A percentile compares a stretch with the other conserved stretches of the same genome.
phyloP scores from a whole-genome alignment of 1,284 basidiomycete species.

The Taiwanofungus camphoratus region DNA sequence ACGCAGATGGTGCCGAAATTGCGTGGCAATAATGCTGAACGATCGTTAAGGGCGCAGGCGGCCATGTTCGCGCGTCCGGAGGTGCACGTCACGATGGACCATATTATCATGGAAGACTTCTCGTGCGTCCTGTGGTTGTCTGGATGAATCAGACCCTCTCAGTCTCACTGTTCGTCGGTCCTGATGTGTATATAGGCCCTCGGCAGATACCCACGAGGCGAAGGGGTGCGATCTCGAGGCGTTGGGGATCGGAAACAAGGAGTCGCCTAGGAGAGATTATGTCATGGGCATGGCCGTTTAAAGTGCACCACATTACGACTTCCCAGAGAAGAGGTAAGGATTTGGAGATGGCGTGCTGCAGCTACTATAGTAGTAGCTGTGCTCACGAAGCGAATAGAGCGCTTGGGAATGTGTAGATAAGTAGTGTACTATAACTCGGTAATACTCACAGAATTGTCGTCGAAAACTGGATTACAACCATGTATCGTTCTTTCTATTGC shows the following conservation, averaged over 20 bases:
- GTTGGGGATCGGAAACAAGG: too few relatives aligned
- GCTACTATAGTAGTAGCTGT: too few relatives aligned
- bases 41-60: constrained; percentile 10
- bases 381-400: too few relatives aligned
- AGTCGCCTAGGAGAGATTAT: too few relatives aligned
- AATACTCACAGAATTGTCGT: background rate
- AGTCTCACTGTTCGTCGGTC: background rate
- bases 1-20: constrained; percentile 33
- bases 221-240: too few relatives aligned
- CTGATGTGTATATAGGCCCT: too few relatives aligned
- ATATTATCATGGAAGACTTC: constrained; percentile 43
- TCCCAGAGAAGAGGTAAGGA: too few relatives aligned
- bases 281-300: too few relatives aligned
- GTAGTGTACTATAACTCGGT: background rate
- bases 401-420: background rate
- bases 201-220: too few relatives aligned
- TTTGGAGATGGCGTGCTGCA: too few relatives aligned
- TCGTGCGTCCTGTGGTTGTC: constrained; percentile 14
- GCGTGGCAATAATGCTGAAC: constrained; percentile 13
- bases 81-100: constrained; percentile 55
- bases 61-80: constrained; percentile 36
- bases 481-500: background rate
- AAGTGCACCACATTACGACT: too few relatives aligned
- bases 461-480: too few relatives aligned
- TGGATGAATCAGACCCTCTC: background rate